A percentile compares a stretch with the other conserved stretches of the same genome.
phyloP scores from a whole-genome alignment of 352 stramenopile genomes.

The Phytopythium helicoides region DNA sequence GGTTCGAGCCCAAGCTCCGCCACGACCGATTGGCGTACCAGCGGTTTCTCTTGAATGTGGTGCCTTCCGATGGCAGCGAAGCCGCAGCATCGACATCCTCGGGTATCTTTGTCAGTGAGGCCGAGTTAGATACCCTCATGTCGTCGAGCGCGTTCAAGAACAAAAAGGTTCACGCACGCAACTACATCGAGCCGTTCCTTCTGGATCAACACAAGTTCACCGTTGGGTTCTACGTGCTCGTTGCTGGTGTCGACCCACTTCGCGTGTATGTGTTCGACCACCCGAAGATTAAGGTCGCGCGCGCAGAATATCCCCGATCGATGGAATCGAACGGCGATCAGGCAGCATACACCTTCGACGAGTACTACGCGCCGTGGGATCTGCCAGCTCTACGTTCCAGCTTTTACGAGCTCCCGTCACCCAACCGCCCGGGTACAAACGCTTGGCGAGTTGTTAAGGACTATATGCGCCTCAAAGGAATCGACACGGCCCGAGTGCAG shows the following conservation, averaged over 20 bases:
- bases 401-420: slow-evolving; percentile 65
- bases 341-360: slow-evolving; percentile 59
- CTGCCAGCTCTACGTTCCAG: slow-evolving; percentile 56
- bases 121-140: slow-evolving; percentile 47
- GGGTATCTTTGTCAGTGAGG: slow-evolving; percentile 38
- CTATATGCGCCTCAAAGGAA: slow-evolving; percentile 50
- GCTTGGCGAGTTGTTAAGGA: slow-evolving; percentile 65
- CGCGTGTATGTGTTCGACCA: slow-evolving; percentile 83
- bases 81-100: slow-evolving; percentile 12
- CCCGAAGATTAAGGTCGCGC: slow-evolving; percentile 70
- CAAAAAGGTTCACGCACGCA: slow-evolving; percentile 55
- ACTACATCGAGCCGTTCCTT: slow-evolving; percentile 84
- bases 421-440: slow-evolving; percentile 49
- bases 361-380: slow-evolving; percentile 68
- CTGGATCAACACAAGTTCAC: slow-evolving; percentile 88
- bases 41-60: slow-evolving; percentile 59
- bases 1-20: slow-evolving; percentile 50
- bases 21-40: slow-evolving; percentile 55
- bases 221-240: slow-evolving; percentile 83
- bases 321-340: slow-evolving; percentile 38
- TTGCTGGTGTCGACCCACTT: slow-evolving; percentile 83
- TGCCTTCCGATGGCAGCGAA: slow-evolving; percentile 31
- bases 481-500: slow-evolving; percentile 65
- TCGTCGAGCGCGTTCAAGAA: slow-evolving; percentile 42
- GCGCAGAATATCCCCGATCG: slow-evolving; percentile 47